These are phyloP conservation scores for Haemoproteus tartakovskyi DNA, from an alignment of 169 alveolate species.

Conservation along the genomic window DNA sequence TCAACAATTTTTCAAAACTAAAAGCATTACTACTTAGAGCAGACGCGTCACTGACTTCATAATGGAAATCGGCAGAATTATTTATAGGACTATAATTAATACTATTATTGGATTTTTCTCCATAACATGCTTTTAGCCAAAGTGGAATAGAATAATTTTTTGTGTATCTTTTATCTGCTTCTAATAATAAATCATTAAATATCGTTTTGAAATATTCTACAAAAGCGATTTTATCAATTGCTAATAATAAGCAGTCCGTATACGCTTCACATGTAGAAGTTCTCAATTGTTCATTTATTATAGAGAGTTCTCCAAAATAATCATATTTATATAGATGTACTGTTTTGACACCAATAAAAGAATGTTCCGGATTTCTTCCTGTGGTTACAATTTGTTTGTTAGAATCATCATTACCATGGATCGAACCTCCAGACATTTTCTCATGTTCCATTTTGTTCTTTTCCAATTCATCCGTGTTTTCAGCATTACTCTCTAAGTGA, in stretches of 20 bases:
- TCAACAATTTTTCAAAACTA: constrained; percentile 42
- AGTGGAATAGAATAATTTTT: constrained; percentile 43
- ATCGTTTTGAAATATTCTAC: constrained; percentile 8
- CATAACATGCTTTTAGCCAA: constrained; percentile 55
- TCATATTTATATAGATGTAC: constrained; percentile 50
- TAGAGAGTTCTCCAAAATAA: constrained; percentile 59
- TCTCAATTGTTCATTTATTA: constrained; percentile 54
- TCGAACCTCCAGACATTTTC: not conserved
- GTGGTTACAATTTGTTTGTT: not conserved
- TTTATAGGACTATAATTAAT: not conserved
- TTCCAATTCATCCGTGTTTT: not conserved
- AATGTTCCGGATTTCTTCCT: not conserved
- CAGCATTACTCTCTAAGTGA: constrained; percentile 7
- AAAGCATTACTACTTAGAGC: constrained; percentile 35
- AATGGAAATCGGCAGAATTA: no score
- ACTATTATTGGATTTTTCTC: constrained; percentile 7
- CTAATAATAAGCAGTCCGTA: constrained; percentile 59
- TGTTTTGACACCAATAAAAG: not conserved
- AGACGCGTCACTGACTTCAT: constrained; percentile 41
- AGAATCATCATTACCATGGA: no score
- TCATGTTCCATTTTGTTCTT: not conserved
- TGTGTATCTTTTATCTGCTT: constrained; percentile 53
- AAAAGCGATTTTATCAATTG: constrained; percentile 48
- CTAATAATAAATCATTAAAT: constrained; percentile 58
- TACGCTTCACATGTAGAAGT: constrained; percentile 64